These are phyloP conservation scores for Mycena indigotica DNA, from an alignment of 768 basidiomycete genomes.

Conservation along the genomic window DNA sequence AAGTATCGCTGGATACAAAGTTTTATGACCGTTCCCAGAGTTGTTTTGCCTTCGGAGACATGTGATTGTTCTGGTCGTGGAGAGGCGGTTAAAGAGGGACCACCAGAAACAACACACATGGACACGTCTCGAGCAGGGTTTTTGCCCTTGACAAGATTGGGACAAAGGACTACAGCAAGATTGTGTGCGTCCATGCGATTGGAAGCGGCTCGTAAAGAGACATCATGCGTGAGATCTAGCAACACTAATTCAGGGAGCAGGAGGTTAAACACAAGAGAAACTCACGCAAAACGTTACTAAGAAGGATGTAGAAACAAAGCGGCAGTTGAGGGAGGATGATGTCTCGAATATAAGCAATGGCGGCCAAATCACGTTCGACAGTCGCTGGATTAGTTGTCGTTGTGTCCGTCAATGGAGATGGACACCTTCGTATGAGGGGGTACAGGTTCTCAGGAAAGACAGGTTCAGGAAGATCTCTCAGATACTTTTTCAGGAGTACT, in stretches of 20 bases:
- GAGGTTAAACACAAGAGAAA: conserved; percentile 7
- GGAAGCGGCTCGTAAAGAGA: conserved; percentile 62
- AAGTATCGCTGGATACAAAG: conserved; percentile 82
- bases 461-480: conserved; percentile 78
- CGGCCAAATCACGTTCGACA: conserved; percentile 48
- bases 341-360: conserved; percentile 68
- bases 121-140: conserved; percentile 71
- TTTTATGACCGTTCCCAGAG: conserved; percentile 71
- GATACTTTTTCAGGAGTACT: conserved; percentile 83
- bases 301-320: conserved; percentile 71
- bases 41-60: conserved; percentile 54
- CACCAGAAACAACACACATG: conserved; percentile 68
- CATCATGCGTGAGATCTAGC: conserved; percentile 77
- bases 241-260: not conserved
- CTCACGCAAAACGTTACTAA: conserved; percentile 70
- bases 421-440: conserved; percentile 67
- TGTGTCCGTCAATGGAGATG: conserved; percentile 36
- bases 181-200: conserved; percentile 87
- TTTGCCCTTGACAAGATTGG: conserved; percentile 74
- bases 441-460: conserved; percentile 76
- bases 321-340: conserved; percentile 66
- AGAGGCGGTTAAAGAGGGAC: conserved; percentile 35
- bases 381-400: conserved; percentile 43
- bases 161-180: conserved; percentile 75
- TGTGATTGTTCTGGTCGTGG: conserved; percentile 20